Evolutionary conservation across 2,329 filamentous ascomycete species (phyloP), one percentile per base, ranked within the genome.

Genomic region (Paracoccidioides lutzii): DNA sequence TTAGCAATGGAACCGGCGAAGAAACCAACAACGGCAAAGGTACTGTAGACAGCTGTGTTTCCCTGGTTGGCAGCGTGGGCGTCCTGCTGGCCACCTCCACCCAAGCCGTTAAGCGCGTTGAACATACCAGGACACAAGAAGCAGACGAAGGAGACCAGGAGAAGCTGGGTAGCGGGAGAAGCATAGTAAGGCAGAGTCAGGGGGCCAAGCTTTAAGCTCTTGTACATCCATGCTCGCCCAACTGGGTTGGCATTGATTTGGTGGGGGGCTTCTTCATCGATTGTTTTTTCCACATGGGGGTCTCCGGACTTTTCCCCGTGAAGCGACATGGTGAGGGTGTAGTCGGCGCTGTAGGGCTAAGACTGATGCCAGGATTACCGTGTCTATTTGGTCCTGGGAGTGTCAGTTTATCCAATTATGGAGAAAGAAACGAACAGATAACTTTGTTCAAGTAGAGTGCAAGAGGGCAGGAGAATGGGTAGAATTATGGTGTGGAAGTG

Each of bases 61-160:
- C 85, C 81, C 62, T 84, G 79, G 67, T 85, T 84, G 62, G 80
- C 76, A 56, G 79, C 82, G 30, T 74, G 77, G 7, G 72, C 59
- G 64, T 82, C 73, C 59, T 81, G 67, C 63, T 80, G 79, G 50
- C 82, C 84, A 66, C 75, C 83, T 57, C 82, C 84, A 57, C 84
- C 84, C 40, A 87, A 73, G 58, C 84, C 83, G 58, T 73, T 74
- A 57, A 87, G 72, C 22, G 84, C 82, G 64, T 87, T 87, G 75
- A 81, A 87, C 82, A 87, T 85, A 63, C 84, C 84, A 0, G 84
- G 84, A 66, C 84, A 87, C 59, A 87, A 67, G 75, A 87, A 86
- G 67, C 83, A 86, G 52, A 86, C 82, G 58, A 85, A 75, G 28
- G 82, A 77, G 55, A 90, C 84, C 76, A 90, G 79, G 59, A 85